Base-by-base conservation (phyloP, 805 yeast species). In the Candida nanaspora region DNA sequence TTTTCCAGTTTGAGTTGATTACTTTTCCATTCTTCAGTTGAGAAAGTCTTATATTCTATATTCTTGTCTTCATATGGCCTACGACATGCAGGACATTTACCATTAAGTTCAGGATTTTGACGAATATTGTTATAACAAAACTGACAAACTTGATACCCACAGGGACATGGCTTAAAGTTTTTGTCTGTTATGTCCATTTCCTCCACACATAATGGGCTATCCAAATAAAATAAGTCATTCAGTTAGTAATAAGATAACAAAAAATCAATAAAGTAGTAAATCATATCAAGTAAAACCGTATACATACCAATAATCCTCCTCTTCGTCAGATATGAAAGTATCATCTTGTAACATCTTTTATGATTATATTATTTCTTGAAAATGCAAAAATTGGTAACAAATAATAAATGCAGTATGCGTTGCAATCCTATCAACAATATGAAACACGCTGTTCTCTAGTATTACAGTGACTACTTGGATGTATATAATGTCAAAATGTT, bases 121-220 rank as follows among this genome's bases (percentile, higher is more conserved):
- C 96, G 76, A 54, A 93, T 93, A 61, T 89, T 91, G 66, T 93
- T 93, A 71, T 91, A 93, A 63, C 99, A 93, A 59, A 93, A 93
- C 70, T 91, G 98, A 62, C 99, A 93, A 43, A 93, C 86, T 61
- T 94, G 97, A 57, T 93, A 93, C 16, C 99, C 99, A 68, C 99
- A 93, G 1, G 98, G 98, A 69, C 99, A 93, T n/a, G 99, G 99
- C 62, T 84, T 87, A 72, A 93, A 93, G 66, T 88, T 86, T 57
- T 85, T 87, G 64, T 93, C 98, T 15, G 95, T 84, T 37, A 91
- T 80, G 63, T 93, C 99, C 88, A 93, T 82, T 60, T 93, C 97
- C 65, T 93, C 99, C 56, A 89, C 91, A 69, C 99, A 93, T 47
- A 93, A 76, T 42, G 98, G 98, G 66, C 96, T 65, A 26, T 3